Evolutionary conservation across 805 yeast genomes (phyloP), one percentile per base, ranked within the genome.

Genomic region (Ogataea pignaliae): DNA sequence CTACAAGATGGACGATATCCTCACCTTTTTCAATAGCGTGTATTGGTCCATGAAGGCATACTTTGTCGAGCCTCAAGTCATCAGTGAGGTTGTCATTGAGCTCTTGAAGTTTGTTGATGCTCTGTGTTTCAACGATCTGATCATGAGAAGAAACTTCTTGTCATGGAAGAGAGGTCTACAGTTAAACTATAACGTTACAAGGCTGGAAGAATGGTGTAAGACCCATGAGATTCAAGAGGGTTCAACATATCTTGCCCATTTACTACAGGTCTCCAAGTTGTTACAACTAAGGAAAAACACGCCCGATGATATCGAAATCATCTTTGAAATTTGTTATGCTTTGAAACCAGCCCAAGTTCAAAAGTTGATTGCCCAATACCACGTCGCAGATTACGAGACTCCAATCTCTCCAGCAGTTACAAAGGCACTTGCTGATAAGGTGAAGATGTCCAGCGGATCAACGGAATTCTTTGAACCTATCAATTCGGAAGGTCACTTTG

Each of bases 111-210:
- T 85, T 64, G 88, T 95, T 45, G 96, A 93, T 65, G 93, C 96
- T 14, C 79, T 81, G 52, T 88, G 98, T 69, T 93, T 93, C 75
- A 93, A 93, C 63, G 98, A 93, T 63, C 72, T 93, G 68, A 81
- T 95, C 40, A 86, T 90, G 95, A 83, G 97, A 71, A 80, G 96
- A 66, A 85, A 83, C 69, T 95, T 91, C 69, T 71, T 91, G 61
- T 85, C 96, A 10, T 93, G 99, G 99, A 93, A 91, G 71, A 84
- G 99, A 62, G 98, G 98, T 39, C 76, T 93, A 55, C 99, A 93
- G 68, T 81, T 93, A 68, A 93, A 89, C 64, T 93, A 93, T 70
- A 93, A 93, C 65, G 95, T 90, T 43, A 93, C 99, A 3, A 79
- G 98, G 59, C 76, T 93, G 57, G 97, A 89, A 65, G 99, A 93